Evolutionary conservation across 2,329 filamentous ascomycete species (phyloP), one percentile per base, ranked within the genome.

Genomic region (Pyrenochaeta sp.): DNA sequence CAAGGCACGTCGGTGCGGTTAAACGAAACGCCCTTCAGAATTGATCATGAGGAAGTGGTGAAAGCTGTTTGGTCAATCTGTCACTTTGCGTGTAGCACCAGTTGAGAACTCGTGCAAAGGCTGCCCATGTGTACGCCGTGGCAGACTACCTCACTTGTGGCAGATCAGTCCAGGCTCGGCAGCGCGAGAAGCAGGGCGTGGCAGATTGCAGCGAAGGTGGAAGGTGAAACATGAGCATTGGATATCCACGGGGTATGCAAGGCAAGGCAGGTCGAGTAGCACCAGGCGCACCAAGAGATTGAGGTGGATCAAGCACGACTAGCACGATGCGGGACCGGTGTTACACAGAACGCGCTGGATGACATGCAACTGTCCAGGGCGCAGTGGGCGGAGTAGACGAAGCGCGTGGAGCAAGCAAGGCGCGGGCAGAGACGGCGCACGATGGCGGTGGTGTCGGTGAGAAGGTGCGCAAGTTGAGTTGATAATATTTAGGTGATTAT

Each of bases 211-310:
- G 41, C 41, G 38, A 39, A 32, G 27, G 38, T 41, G 44, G 38
- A 39, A 32, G 27, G 38, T 53, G 54, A 60, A 57, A 57, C 53
- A 51, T 43, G 44, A 21, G 51, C 34, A 27, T 30, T 51, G 37
- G 53, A 53, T 35, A 41, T 53, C 48, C 54, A 53, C 19, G 38
- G 35, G 37, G 58, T n/a, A 65, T 36, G 62, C 61, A 67, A 66
- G 64, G 55, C 60, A 57, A 42, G 50, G 51, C 41, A 45, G 51
- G 34, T n/a, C n/a, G n/a, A n/a, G n/a, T n/a, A n/a, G n/a, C n/a
- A n/a, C n/a, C n/a, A n/a, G n/a, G n/a, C n/a, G n/a, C n/a, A n/a
- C n/a, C n/a, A n/a, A n/a, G n/a, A n/a, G n/a, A n/a, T n/a, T n/a
- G n/a, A n/a, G n/a, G n/a, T n/a, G n/a, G n/a, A n/a, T n/a, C n/a